Conservation (phyloP, 441 rosid species). For the Sinapis alba region DNA sequence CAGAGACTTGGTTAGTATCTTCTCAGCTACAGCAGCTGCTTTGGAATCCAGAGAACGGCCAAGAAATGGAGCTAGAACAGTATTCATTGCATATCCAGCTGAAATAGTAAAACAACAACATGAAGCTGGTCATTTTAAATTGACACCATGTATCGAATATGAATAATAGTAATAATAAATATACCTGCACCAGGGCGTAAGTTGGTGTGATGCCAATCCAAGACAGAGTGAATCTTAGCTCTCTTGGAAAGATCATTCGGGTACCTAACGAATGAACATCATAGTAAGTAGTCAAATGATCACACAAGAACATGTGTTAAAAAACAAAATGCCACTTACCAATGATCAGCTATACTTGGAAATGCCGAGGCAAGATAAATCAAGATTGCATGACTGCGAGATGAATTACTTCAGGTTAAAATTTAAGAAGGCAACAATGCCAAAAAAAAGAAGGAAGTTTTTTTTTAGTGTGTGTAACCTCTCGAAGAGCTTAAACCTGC, state of each 20-base stretch:
- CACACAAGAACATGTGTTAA: constrained; percentile 15
- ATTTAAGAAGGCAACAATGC: not conserved
- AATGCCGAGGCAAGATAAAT: constrained; percentile 70
- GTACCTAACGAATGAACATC: constrained; percentile 48
- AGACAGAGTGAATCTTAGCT: constrained; percentile 79
- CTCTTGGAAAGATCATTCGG: constrained; percentile 81
- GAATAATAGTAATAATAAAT: not conserved
- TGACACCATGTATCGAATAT: not conserved
- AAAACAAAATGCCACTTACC: constrained; percentile 48
- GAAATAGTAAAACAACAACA: constrained; percentile 29
- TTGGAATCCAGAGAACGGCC: constrained; percentile 57
- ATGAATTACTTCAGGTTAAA: constrained; percentile 8
- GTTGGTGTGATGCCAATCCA: constrained; percentile 95
- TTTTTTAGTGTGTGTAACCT: constrained; percentile 46
- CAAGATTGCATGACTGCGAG: constrained; percentile 83
- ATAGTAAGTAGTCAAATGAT: not conserved
- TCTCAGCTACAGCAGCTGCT: constrained; percentile 75
- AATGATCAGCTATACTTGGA: constrained; percentile 88
- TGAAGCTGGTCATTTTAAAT: not conserved
- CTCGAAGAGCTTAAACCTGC: constrained; percentile 82
- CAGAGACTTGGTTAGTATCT: constrained; percentile 57
- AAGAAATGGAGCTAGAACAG: constrained; percentile 55
- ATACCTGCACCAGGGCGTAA: constrained; percentile 81
- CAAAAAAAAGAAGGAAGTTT: not conserved
- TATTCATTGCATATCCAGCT: constrained; percentile 56